Evolutionary conservation across 108 stramenopile species (phyloP), one percentile per base, ranked within the genome.

Genomic region (Nannochloropsis oceanica): DNA sequence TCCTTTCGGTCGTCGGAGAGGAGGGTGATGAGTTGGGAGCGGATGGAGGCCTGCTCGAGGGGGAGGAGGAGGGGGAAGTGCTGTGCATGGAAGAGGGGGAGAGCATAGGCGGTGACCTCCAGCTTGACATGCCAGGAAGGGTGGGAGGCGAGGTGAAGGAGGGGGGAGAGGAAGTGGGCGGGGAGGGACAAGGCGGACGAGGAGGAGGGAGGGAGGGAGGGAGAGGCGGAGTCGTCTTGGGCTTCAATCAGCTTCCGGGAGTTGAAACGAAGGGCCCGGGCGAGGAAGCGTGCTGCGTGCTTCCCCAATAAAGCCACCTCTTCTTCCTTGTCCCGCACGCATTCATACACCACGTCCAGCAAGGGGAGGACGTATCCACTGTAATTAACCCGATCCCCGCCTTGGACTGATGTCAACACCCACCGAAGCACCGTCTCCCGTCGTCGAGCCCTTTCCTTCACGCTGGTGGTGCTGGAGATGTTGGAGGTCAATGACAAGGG

Each of bases 121-220:
- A 81, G 24, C 79, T 24, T 80, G 59, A 84, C 81, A 27, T 88
- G 81, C 14, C 87, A 84, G 9, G 43, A 44, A 34, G 80, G 81
- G 50, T 85, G 84, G 22, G 84, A 84, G 13, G 87, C 87, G 42
- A 82, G 80, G 14, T 81, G 87, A 22, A 85, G 81, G 84, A 88
- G 87, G 26, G 87, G 79, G 42, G 81, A 84, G 22, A 88, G 81
- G 27, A 84, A 18, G 59, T 22, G n/a, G 59, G 59, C 7, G n/a
- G 59, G 59, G 8, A n/a, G 59, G 59, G 59, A 73, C 22, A n/a
- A 8, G n/a, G 59, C 18, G n/a, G n/a, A n/a, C 22, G 59, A 7
- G 59, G 59, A n/a, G n/a, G 59, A n/a, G 59, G 59, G 7, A n/a
- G 59, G n/a, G 59, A 73, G 8, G n/a, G 59, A 73, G 59, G n/a